These are phyloP conservation scores for Trichoderma asperelloides DNA, from an alignment of 495 filamentous ascomycete species.

Conservation along the genomic window DNA sequence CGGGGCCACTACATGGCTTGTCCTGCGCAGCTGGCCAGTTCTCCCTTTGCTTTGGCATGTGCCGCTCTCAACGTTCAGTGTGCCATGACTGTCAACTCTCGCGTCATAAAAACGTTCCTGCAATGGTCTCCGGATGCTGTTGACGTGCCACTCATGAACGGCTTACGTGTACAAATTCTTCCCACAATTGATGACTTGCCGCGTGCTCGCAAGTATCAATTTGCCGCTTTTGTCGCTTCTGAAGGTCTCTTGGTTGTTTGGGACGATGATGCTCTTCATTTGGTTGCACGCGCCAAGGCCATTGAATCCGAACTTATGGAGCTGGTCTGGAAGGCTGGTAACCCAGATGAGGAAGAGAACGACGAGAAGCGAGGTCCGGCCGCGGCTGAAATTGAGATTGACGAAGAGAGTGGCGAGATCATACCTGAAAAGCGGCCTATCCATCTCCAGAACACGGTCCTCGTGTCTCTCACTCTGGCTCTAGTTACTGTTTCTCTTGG, in stretches of 20 bases:
- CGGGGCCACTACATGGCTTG: slow-evolving; percentile 60
- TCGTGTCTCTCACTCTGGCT: slow-evolving; percentile 54
- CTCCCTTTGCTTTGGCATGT: slow-evolving; percentile 52
- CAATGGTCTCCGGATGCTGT: slow-evolving; percentile 60
- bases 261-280: slow-evolving; percentile 65
- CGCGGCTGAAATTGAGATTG: slow-evolving; percentile 45
- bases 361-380: slow-evolving; percentile 37
- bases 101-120: slow-evolving; percentile 67
- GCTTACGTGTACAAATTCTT: slow-evolving; percentile 63
- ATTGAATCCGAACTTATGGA: slow-evolving; percentile 70
- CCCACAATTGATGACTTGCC: slow-evolving; percentile 60
- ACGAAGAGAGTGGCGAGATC: slow-evolving; percentile 60
- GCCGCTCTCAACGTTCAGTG: slow-evolving; percentile 62
- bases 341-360: slow-evolving; percentile 34
- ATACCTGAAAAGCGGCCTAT: slow-evolving; percentile 55
- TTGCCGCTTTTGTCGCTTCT: slow-evolving; percentile 64
- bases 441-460: slow-evolving; percentile 56
- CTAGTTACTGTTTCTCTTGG: slow-evolving; percentile 56
- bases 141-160: slow-evolving; percentile 67
- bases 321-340: slow-evolving; percentile 55
- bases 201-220: slow-evolving; percentile 62
- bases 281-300: slow-evolving; percentile 53
- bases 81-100: slow-evolving; percentile 72
- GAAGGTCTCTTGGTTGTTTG: slow-evolving; percentile 62
- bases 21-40: slow-evolving; percentile 50